phyloP scores from a whole-genome alignment of 352 stramenopile genomes.

The Phytophthora uliginosa region DNA sequence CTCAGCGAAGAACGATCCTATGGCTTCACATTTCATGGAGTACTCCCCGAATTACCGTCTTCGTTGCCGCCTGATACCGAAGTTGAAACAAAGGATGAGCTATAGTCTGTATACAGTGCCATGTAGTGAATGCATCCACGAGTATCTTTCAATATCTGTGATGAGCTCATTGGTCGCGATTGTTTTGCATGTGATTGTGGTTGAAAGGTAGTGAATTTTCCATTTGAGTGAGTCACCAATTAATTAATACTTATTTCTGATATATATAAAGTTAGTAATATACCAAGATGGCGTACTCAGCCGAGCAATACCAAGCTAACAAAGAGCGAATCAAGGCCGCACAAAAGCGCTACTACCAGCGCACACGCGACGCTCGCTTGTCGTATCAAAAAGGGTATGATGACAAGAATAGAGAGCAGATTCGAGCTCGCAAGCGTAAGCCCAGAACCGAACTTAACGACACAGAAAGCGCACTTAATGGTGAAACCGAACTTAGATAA shows the following conservation, averaged over 20 bases:
- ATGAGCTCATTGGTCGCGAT: not conserved
- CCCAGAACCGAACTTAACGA: conserved; percentile 7
- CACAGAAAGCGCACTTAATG: not conserved
- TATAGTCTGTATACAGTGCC: conserved; percentile 6
- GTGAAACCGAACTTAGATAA: not conserved
- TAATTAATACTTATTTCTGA: not conserved
- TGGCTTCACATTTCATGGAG: conserved; percentile 38
- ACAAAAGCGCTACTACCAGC: conserved; percentile 14
- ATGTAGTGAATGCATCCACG: not conserved
- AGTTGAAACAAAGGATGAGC: conserved; percentile 28
- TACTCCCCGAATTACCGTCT: conserved; percentile 34
- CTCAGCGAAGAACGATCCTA: conserved; percentile 40
- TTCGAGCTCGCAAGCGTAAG: conserved; percentile 16
- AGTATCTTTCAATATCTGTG: conserved; percentile 1
- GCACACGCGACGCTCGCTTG: conserved; percentile 5
- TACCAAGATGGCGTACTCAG: conserved; percentile 7
- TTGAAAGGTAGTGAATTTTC: not conserved
- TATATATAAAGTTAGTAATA: conserved; percentile 9
- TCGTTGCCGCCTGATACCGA: conserved; percentile 17
- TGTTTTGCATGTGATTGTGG: not conserved
- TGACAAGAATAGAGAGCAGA: conserved; percentile 19
- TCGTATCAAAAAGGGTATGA: conserved; percentile 13
- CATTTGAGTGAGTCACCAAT: conserved; percentile 2
- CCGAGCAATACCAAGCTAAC: conserved; percentile 7
- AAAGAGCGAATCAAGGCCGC: not conserved